Percentiles rank a stretch among this genome's conserved stretches.
These are phyloP conservation scores for Penicillium rolfsii DNA, from an alignment of 2,329 filamentous ascomycete genomes.

Conservation along the genomic window DNA sequence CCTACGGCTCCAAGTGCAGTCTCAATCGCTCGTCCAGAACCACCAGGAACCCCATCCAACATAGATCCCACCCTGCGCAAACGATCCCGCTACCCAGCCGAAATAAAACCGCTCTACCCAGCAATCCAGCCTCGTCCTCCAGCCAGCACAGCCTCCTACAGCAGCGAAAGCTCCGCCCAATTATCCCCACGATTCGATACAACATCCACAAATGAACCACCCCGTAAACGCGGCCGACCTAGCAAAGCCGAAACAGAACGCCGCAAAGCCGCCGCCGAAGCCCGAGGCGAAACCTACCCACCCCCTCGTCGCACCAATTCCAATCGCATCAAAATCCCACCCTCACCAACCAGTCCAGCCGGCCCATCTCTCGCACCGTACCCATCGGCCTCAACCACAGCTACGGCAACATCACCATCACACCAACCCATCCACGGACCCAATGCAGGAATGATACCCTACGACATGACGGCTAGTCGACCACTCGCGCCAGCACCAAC, in stretches of 20 bases:
- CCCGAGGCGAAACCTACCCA: constrained; percentile 46
- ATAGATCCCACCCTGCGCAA: constrained; percentile 38
- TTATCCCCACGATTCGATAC: constrained; percentile 41
- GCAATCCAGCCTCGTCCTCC: constrained; percentile 47
- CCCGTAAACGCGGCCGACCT: constrained; percentile 48
- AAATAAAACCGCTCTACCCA: constrained; percentile 34
- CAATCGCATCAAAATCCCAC: constrained; percentile 33
- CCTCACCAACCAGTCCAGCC: constrained; percentile 38
- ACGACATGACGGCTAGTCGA: constrained; percentile 24
- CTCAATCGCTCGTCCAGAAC: constrained; percentile 30
- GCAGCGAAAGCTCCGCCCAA: constrained; percentile 40
- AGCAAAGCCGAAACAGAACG: constrained; percentile 48
- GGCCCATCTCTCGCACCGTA: constrained; percentile 28
- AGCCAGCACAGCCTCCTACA: constrained; percentile 37
- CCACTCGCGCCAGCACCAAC: constrained; percentile 21
- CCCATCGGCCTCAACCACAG: constrained; percentile 1
- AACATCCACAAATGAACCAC: constrained; percentile 36
- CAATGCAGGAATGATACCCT: constrained; percentile 19
- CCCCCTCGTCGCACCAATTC: constrained; percentile 35
- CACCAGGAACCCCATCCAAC: constrained; percentile 25
- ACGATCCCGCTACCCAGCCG: constrained; percentile 36
- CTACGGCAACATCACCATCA: constrained; percentile 6
- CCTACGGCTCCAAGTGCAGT: constrained; percentile 9
- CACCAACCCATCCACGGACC: constrained; percentile 12
- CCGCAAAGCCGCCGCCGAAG: constrained; percentile 43